Evolutionary conservation across 352 stramenopile genomes (phyloP).

Genomic region (Globisporangium recalcitrans): DNA sequence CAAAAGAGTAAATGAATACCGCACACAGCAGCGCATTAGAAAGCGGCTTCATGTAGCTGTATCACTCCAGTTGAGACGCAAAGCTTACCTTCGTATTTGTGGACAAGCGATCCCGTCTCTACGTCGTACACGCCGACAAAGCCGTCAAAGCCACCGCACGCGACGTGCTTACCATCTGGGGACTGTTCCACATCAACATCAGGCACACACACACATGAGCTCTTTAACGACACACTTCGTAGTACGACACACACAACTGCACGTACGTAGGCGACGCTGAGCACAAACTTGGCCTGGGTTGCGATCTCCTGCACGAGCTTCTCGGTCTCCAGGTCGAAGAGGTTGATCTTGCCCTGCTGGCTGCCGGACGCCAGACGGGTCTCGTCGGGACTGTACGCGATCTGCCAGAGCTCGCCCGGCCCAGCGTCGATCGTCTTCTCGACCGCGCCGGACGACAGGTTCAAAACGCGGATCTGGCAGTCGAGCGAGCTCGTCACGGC

Average conservation of each 20-base stretch:
- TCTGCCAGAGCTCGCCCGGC: conserved; percentile 84
- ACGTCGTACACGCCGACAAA: conserved; percentile 85
- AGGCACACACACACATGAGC: not conserved
- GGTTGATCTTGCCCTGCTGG: conserved; percentile 85
- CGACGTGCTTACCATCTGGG: conserved; percentile 77
- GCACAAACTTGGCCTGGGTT: conserved; percentile 69
- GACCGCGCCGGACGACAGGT: conserved; percentile 61
- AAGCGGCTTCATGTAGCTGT: not conserved
- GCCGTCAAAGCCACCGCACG: conserved; percentile 74
- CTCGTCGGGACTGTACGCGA: conserved; percentile 81
- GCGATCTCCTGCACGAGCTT: conserved; percentile 74
- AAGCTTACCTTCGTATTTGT: conserved; percentile 83
- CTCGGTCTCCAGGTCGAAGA: conserved; percentile 77
- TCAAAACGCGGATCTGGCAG: conserved; percentile 77
- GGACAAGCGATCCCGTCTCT: conserved; percentile 68
- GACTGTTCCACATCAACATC: conserved; percentile 29
- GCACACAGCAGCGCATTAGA: not conserved
- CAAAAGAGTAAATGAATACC: conserved; percentile 8
- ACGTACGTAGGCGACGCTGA: conserved; percentile 73
- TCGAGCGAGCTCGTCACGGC: conserved; percentile 81
- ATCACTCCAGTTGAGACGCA: too few species aligned
- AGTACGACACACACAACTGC: not conserved
- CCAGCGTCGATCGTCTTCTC: conserved; percentile 84
- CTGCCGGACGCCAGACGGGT: conserved; percentile 75
- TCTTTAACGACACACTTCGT: too few species aligned